Evolutionary conservation across 306 rosid genomes (phyloP).

Genomic region (Hippophae tibetana): DNA sequence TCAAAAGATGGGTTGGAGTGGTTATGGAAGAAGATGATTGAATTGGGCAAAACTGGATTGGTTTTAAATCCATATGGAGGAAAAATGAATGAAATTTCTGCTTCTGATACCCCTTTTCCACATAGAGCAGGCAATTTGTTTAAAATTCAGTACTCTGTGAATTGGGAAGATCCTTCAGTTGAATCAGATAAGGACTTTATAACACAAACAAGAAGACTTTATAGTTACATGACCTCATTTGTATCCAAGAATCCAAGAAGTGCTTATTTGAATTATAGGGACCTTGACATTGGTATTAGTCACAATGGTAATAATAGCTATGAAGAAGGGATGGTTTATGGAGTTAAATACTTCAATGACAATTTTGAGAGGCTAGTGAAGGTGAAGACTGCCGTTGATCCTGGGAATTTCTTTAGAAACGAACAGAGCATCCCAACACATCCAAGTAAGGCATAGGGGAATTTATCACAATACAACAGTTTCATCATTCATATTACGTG

Average conservation of each 20-base stretch:
- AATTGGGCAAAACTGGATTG: conserved; percentile 10
- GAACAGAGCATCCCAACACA: conserved; percentile 28
- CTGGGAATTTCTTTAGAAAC: conserved; percentile 24
- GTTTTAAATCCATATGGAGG: conserved; percentile 32
- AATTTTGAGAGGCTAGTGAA: conserved; percentile 24
- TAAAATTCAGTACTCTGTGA: conserved; percentile 18
- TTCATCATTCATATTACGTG: too few relatives aligned
- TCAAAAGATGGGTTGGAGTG: conserved; percentile 18
- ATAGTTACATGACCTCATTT: conserved; percentile 17
- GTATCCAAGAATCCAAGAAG: conserved; percentile 30
- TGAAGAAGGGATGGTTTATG: conserved; percentile 15
- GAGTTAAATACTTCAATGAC: conserved; percentile 21
- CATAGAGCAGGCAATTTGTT: conserved; percentile 24
- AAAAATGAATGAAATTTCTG: conserved; percentile 17
- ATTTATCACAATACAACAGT: not conserved
- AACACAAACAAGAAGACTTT: conserved; percentile 12
- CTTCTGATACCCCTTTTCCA: conserved; percentile 22
- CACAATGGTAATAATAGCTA: conserved; percentile 5
- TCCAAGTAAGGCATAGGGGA: conserved; percentile 7
- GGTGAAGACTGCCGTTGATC: conserved; percentile 26
- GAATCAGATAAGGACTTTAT: conserved; percentile 9
- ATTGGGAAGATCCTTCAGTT: conserved; percentile 9
- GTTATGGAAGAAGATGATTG: conserved; percentile 19
- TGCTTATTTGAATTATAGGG: conserved; percentile 25
- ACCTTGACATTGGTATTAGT: conserved; percentile 19